These are phyloP conservation scores for Tillandsia leiboldiana DNA, from an alignment of 176 grass and related monocot species.

Conservation along the genomic window DNA sequence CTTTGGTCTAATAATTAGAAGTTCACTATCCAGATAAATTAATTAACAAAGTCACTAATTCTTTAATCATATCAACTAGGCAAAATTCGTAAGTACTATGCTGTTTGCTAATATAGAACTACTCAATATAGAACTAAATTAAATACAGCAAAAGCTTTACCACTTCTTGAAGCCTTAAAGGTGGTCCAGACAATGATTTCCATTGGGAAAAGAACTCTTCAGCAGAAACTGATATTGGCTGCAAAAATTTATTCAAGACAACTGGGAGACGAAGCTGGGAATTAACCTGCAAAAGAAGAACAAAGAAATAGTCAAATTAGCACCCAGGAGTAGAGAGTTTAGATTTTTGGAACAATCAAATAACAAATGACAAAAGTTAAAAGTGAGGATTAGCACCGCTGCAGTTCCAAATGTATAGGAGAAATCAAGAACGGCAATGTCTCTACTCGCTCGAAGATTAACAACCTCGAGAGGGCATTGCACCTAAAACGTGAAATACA, in stretches of 20 bases:
- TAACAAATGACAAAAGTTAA: slow-evolving; percentile 11
- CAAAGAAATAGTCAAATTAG: background rate
- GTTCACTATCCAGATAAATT: background rate
- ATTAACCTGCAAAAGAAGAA: slow-evolving; percentile 57
- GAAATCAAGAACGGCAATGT: slow-evolving; percentile 97
- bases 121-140: slow-evolving; percentile 12
- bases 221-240: slow-evolving; percentile 62
- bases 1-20: too few species aligned
- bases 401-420: slow-evolving; percentile 82
- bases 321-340: slow-evolving; percentile 6
- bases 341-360: slow-evolving; percentile 5
- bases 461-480: slow-evolving; percentile 91
- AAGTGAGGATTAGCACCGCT: slow-evolving; percentile 26
- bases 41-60: background rate
- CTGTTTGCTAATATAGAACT: background rate
- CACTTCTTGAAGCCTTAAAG: slow-evolving; percentile 98
- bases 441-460: slow-evolving; percentile 88
- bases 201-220: slow-evolving; percentile 96
- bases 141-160: slow-evolving; percentile 32
- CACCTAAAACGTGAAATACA: slow-evolving; percentile 41
- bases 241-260: slow-evolving; percentile 89
- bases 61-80: background rate
- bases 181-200: slow-evolving; percentile 75
- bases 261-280: slow-evolving; percentile 69
- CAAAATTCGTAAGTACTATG: too few species aligned